Percentiles rank a stretch among this genome's conserved stretches.
Conservation (phyloP, 2,329 filamentous ascomycete genomes). For the Tricladium varicosporioides region DNA sequence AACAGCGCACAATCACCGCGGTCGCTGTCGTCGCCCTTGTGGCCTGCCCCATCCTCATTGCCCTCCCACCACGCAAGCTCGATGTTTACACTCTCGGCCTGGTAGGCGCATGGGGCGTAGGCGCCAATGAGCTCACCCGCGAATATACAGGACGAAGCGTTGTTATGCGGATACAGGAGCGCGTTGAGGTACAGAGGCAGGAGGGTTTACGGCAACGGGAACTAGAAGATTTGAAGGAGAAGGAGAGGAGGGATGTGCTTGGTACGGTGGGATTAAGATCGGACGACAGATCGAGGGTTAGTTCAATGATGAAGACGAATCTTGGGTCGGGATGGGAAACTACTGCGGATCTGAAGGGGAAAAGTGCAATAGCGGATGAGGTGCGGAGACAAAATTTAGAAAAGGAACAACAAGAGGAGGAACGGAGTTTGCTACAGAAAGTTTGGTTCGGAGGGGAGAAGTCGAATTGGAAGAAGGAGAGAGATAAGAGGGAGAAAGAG, state of each 20-base stretch:
- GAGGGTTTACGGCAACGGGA: background rate
- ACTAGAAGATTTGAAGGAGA: background rate
- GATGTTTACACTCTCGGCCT: slow-evolving; percentile 59
- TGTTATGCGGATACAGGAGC: slow-evolving; percentile 7
- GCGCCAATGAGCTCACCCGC: slow-evolving; percentile 30
- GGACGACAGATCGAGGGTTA: background rate
- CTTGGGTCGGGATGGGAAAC: background rate
- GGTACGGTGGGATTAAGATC: background rate
- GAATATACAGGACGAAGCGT: slow-evolving; percentile 32
- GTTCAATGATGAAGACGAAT: background rate
- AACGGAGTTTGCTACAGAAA: slow-evolving; percentile 38
- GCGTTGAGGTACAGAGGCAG: background rate
- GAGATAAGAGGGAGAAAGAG: slow-evolving; percentile 26
- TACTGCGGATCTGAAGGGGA: background rate
- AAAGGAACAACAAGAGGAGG: slow-evolving; percentile 15
- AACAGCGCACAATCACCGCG: slow-evolving; percentile 19
- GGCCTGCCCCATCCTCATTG: slow-evolving; percentile 51
- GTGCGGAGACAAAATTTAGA: slow-evolving; percentile 1
- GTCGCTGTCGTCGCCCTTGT: slow-evolving; percentile 46
- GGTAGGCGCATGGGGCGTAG: slow-evolving; percentile 34
- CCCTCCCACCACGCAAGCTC: slow-evolving; percentile 59
- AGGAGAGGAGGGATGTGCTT: background rate
- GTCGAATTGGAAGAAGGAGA: slow-evolving; percentile 30
- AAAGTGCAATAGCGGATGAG: background rate
- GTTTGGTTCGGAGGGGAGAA: slow-evolving; percentile 57